Percentiles rank a stretch among this genome's conserved stretches.
Conservation (phyloP, 225 moss, liverwort and hornwort species). For the Climacium dendroides region DNA sequence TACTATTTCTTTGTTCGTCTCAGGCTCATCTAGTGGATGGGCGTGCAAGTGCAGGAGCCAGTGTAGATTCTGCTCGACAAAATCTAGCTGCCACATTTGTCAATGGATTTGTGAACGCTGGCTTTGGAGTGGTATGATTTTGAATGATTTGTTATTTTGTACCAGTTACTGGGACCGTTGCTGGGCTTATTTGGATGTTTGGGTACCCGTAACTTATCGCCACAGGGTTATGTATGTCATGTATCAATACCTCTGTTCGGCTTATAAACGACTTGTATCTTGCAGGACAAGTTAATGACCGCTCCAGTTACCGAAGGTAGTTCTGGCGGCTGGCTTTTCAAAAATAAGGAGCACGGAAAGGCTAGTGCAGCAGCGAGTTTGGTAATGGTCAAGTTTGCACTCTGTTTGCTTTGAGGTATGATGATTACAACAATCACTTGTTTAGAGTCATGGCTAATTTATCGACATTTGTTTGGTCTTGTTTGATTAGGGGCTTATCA, state of each 20-base stretch:
- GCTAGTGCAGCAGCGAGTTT: constrained; percentile 94
- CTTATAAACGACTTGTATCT: background rate
- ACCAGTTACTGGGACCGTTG: background rate
- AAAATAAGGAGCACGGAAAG: constrained; percentile 98
- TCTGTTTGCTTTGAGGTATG: background rate
- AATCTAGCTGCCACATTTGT: constrained; percentile 96
- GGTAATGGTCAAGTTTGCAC: constrained; percentile 20
- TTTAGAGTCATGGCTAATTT: background rate
- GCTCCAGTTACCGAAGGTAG: constrained; percentile 64
- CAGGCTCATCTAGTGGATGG: constrained; percentile 97
- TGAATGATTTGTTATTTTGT: background rate
- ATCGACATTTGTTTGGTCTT: background rate
- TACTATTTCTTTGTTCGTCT: background rate
- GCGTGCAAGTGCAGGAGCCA: constrained; percentile 88
- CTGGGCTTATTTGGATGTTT: background rate
- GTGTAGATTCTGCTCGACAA: constrained; percentile 92
- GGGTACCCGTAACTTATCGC: background rate
- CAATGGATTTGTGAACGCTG: constrained; percentile 94
- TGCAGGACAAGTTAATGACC: constrained; percentile 92
- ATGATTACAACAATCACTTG: background rate
- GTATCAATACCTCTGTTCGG: background rate
- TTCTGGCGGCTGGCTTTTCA: constrained; percentile 88
- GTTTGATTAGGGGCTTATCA: constrained; percentile 72
- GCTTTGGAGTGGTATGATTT: constrained; percentile 69
- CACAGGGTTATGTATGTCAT: background rate